phyloP scores from a whole-genome alignment of 352 stramenopile species.

The Globisporangium sylvaticum region DNA sequence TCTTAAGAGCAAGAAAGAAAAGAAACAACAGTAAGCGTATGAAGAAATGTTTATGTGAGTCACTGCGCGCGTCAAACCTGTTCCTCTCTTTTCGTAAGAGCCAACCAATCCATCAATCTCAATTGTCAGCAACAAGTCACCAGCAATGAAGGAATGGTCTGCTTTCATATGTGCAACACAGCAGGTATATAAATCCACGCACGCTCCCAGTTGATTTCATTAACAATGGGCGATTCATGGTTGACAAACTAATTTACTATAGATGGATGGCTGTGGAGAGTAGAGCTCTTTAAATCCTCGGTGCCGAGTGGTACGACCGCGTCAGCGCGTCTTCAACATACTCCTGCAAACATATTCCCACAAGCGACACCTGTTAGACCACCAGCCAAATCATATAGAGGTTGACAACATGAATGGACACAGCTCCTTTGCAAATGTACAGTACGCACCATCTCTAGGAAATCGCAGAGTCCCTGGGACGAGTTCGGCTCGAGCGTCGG shows the following conservation, averaged over 20 bases:
- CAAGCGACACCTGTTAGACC: neutral
- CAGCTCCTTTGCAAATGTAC: neutral
- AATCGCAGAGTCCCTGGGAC: slow-evolving; percentile 64
- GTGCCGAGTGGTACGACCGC: slow-evolving; percentile 44
- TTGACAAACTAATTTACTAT: neutral
- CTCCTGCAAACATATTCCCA: slow-evolving; percentile 31
- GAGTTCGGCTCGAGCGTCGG: slow-evolving; percentile 45
- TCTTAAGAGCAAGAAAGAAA: neutral
- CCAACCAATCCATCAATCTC: neutral
- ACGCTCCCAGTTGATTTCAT: neutral
- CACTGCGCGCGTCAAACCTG: neutral
- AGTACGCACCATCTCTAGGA: slow-evolving; percentile 57
- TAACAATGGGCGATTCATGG: neutral
- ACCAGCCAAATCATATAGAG: neutral
- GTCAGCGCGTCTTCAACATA: slow-evolving; percentile 48
- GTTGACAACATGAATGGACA: neutral
- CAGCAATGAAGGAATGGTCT: no score
- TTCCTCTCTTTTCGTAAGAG: neutral
- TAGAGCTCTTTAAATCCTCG: slow-evolving; percentile 13
- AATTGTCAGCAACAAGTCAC: no score
- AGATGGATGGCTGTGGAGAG: neutral
- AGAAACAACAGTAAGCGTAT: neutral
- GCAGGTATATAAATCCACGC: no score
- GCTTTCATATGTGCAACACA: no score
- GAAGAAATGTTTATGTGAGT: neutral